Evolutionary conservation across 2,329 filamentous ascomycete genomes (phyloP).

Genomic region (Fusarium nelsonii): DNA sequence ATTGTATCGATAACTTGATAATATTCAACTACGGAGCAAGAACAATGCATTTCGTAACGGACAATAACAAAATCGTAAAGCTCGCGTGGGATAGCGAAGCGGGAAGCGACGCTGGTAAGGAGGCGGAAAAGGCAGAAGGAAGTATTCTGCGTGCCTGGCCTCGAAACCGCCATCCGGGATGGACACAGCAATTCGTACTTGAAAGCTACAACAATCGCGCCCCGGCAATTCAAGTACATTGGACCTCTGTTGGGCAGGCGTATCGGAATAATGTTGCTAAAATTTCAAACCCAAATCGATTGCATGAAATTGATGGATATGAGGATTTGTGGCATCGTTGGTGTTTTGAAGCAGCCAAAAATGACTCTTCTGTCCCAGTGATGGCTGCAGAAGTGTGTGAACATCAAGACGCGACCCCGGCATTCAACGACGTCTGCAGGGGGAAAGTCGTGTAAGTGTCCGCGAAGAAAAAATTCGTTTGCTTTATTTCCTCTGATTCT

Average conservation of each 20-base stretch:
- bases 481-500: no score
- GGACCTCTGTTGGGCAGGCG: not conserved
- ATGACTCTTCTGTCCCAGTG: no score
- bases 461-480: no score
- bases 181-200: not conserved
- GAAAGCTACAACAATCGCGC: not conserved
- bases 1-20: rapidly evolving
- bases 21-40: not conserved
- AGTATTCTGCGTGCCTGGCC: not conserved
- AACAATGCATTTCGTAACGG: not conserved
- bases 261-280: no score
- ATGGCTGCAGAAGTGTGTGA: no score
- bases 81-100: not conserved
- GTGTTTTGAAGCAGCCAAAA: no score
- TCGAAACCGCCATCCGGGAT: not conserved
- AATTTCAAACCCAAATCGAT: no score
- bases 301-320: not conserved
- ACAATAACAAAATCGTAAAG: not conserved
- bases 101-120: no score
- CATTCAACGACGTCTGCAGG: no score
- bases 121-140: not conserved
- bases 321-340: not conserved
- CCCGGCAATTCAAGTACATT: rapidly evolving
- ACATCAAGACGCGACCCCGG: no score
- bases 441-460: not conserved